A percentile compares a stretch with the other conserved stretches of the same genome.
Conservation (phyloP, 495 filamentous ascomycete genomes). For the Xylaria sp. region DNA sequence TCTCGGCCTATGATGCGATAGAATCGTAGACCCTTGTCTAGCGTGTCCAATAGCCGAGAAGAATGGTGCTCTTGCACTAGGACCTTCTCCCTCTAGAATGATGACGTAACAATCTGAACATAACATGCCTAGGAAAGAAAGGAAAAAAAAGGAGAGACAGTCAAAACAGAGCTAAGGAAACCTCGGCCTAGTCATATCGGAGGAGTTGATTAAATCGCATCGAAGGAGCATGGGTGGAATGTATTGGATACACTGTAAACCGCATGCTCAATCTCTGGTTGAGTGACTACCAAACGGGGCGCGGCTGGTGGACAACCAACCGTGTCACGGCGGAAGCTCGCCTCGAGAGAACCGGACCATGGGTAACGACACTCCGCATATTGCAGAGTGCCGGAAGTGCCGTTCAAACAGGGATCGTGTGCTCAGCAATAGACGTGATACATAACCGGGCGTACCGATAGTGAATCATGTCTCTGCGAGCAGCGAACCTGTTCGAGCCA, state of each 20-base stretch:
- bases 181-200: conserved; percentile 32
- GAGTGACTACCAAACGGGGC: conserved; percentile 18
- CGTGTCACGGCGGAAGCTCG: conserved; percentile 20
- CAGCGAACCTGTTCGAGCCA: conserved; percentile 39
- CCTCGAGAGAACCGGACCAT: conserved; percentile 37
- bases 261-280: conserved; percentile 34
- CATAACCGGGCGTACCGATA: conserved; percentile 25
- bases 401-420: conserved; percentile 39
- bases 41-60: conserved; percentile 9
- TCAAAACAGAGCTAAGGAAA: conserved; percentile 34
- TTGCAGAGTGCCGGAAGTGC: conserved; percentile 41
- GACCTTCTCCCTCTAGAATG: conserved; percentile 8
- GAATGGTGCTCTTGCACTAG: not conserved
- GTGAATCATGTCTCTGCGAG: conserved; percentile 35
- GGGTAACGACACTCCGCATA: conserved; percentile 34
- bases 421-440: conserved; percentile 31
- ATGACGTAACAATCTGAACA: conserved; percentile 14
- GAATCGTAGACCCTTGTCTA: not conserved
- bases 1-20: not conserved
- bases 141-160: conserved; percentile 30
- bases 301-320: not conserved
- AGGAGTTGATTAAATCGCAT: conserved; percentile 40
- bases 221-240: conserved; percentile 32
- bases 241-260: not conserved
- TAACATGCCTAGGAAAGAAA: conserved; percentile 36